Evolutionary conservation across 2,329 filamentous ascomycete genomes (phyloP).

Genomic region (Phaeosphaeriaceae sp.): DNA sequence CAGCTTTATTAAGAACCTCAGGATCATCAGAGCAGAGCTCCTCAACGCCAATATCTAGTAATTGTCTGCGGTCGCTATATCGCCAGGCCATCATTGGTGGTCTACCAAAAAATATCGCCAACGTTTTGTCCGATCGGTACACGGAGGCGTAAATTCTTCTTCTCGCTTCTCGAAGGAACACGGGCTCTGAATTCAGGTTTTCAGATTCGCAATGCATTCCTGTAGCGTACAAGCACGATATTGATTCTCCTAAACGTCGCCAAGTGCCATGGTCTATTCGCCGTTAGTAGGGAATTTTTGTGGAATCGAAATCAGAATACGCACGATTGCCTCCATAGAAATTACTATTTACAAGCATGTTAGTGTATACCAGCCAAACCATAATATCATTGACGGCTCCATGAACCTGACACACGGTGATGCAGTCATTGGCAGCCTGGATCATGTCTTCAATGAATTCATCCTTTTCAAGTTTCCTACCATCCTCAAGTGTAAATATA

Average conservation of each 20-base stretch:
- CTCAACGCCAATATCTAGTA: slow-evolving; percentile 41
- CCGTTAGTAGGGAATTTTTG: slow-evolving; percentile 8
- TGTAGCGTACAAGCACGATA: slow-evolving; percentile 2
- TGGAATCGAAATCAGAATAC: slow-evolving; percentile 7
- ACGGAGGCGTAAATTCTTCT: slow-evolving; percentile 36
- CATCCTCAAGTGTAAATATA: slow-evolving; percentile 39
- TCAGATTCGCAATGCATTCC: slow-evolving; percentile 44
- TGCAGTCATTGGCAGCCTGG: slow-evolving; percentile 44
- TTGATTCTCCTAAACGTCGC: slow-evolving; percentile 38
- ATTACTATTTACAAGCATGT: slow-evolving; percentile 40
- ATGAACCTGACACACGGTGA: slow-evolving; percentile 43
- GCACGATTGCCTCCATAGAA: slow-evolving; percentile 45
- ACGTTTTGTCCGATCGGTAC: slow-evolving; percentile 42
- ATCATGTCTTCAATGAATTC: slow-evolving; percentile 44
- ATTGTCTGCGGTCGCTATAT: slow-evolving; percentile 40
- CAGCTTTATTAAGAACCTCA: slow-evolving; percentile 28
- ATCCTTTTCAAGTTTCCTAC: slow-evolving; percentile 37
- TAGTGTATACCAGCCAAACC: slow-evolving; percentile 41
- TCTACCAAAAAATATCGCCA: slow-evolving; percentile 44
- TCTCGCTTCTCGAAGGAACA: slow-evolving; percentile 42
- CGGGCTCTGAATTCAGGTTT: slow-evolving; percentile 23
- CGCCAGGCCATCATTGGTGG: slow-evolving; percentile 44
- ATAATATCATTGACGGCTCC: slow-evolving; percentile 47
- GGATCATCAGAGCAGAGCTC: slow-evolving; percentile 32
- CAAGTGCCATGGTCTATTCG: slow-evolving; percentile 43